Conservation (phyloP, 192 early-diverging fungal genomes). For the Funneliformis mosseae region DNA sequence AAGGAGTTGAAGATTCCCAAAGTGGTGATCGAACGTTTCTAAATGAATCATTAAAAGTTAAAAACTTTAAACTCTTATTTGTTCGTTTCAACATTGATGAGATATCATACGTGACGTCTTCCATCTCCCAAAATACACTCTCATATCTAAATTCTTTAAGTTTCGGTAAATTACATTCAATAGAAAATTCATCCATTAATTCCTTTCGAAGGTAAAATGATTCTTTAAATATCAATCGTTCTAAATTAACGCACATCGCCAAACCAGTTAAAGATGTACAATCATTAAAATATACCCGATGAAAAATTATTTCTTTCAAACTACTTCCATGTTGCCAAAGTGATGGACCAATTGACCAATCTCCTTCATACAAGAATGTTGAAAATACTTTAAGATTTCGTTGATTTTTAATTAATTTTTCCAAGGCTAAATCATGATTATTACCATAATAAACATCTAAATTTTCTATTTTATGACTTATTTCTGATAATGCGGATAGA, state of each 20-base stretch:
- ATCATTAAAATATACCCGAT: neutral
- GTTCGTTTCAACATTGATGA: neutral
- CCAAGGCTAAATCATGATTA: neutral
- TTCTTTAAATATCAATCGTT: neutral
- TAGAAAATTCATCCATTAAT: neutral
- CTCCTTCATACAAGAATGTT: neutral
- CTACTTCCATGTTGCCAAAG: neutral
- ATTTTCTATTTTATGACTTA: neutral
- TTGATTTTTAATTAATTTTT: neutral
- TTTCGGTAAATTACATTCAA: neutral
- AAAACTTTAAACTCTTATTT: neutral
- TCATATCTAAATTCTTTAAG: neutral
- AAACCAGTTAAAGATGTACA: neutral
- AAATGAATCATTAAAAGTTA: neutral
- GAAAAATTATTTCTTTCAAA: neutral
- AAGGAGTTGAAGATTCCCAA: neutral
- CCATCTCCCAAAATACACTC: neutral
- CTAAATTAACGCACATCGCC: neutral
- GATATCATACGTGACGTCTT: neutral
- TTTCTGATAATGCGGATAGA: neutral
- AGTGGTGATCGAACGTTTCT: neutral
- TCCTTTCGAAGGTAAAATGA: neutral
- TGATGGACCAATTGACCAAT: neutral
- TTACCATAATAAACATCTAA: neutral
- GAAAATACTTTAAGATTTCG: neutral